Evolutionary conservation across 108 stramenopile species (phyloP).

Genomic region (Cyclotella cryptica): DNA sequence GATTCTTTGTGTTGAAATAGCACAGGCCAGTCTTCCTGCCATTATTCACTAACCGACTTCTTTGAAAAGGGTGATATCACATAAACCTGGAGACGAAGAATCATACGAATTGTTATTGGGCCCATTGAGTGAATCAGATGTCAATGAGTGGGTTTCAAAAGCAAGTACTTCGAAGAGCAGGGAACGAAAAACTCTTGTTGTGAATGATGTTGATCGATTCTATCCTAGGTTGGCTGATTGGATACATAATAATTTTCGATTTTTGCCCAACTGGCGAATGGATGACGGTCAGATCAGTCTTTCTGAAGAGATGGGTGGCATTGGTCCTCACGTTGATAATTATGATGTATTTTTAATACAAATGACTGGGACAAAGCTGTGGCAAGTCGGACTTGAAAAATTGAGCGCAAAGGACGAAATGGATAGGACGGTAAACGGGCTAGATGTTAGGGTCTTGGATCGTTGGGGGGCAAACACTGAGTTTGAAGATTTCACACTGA

Average conservation of each 20-base stretch:
- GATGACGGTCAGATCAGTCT: constrained; percentile 93
- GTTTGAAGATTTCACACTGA: constrained; percentile 58
- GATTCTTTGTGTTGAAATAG: constrained; percentile 13
- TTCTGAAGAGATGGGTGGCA: constrained; percentile 74
- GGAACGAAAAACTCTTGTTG: constrained; percentile 64
- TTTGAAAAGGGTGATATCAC: constrained; percentile 52
- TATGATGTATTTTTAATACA: constrained; percentile 97
- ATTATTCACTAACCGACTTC: constrained; percentile 5
- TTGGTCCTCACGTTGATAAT: constrained; percentile 95
- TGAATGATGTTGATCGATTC: constrained; percentile 89
- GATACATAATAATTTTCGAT: constrained; percentile 64
- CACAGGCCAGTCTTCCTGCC: constrained; percentile 4
- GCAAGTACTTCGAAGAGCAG: constrained; percentile 17
- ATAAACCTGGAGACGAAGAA: constrained; percentile 54
- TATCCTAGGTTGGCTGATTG: constrained; percentile 74
- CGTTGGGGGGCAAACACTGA: constrained; percentile 20
- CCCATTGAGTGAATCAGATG: constrained; percentile 54
- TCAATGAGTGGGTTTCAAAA: constrained; percentile 28
- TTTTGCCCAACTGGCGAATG: constrained; percentile 78
- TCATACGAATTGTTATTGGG: constrained; percentile 70
- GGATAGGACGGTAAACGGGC: constrained; percentile 59
- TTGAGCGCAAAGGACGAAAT: constrained; percentile 65
- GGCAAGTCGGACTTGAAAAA: constrained; percentile 68
- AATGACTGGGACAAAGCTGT: constrained; percentile 71
- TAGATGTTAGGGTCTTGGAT: constrained; percentile 80